Base-by-base conservation (phyloP, 1,284 basidiomycete species). In the Dichomitus squalens region DNA sequence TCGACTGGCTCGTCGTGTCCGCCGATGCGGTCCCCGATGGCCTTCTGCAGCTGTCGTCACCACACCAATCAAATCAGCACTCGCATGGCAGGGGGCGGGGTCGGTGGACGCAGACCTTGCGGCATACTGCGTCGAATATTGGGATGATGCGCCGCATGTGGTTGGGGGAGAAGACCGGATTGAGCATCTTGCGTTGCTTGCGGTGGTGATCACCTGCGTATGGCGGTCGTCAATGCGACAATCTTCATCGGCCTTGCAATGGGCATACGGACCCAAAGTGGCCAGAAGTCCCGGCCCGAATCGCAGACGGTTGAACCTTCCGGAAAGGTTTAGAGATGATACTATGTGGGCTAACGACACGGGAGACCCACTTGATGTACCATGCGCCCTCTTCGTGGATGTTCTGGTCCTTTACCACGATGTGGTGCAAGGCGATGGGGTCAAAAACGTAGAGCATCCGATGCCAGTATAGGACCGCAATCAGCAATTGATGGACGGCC, bases 401-500 rank as follows among this genome's bases (percentile, higher is more conserved):
- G 25, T 70, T 54, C 39, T 70, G 66, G 18, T 75, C 72, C 57
- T 72, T 74, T 16, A 72, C 63, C 5, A 73, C 25, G 14, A 75
- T 66, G 43, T 55, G 63, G 35, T 70, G 65, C 39, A 72, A 53
- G 1, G 71, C 71, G n/a, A 34, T 38, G 2, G 70, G 68, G 34
- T 72, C 70, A 18, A 61, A 65, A 20, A 71, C 61, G 23, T 64
- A 66, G 4, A 71, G 57, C 9, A 58, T 58, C 7, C 48, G 36
- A 4, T 47, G 53, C 60, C 58, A 18, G 21, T 0, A 7, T 25
- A 7, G 16, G 4, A 20, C n/a, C n/a, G n/a, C n/a, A n/a, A n/a
- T n/a, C n/a, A n/a, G 27, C 31, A 35, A n/a, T n/a, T n/a, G 25
- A 2, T 27, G 14, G 8, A 16, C 11, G 31, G 12, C 14, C 23